phyloP scores from a whole-genome alignment of 1,284 basidiomycete species.

The Ganoderma boninense region DNA sequence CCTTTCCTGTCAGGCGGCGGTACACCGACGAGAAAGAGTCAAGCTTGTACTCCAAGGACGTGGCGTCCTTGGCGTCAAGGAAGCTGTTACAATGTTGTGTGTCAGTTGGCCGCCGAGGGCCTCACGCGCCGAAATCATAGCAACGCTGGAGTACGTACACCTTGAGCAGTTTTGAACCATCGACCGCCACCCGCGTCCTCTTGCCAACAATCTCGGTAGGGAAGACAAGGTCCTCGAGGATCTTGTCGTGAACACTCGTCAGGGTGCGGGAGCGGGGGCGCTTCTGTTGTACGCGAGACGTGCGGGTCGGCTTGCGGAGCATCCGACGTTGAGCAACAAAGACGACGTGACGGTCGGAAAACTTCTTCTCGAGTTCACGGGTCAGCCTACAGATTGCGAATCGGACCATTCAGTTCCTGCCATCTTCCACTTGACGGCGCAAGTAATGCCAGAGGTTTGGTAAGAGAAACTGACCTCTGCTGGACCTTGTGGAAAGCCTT shows the following conservation, averaged over 20 bases:
- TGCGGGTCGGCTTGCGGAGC: constrained; percentile 96
- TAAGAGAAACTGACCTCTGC: constrained; percentile 75
- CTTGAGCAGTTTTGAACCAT: constrained; percentile 93
- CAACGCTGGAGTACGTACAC: constrained; percentile 62
- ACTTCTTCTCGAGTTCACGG: constrained; percentile 99
- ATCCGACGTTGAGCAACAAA: constrained; percentile 99
- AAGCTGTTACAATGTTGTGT: constrained; percentile 62
- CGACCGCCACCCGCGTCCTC: constrained; percentile 90
- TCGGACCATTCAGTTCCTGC: constrained; percentile 10
- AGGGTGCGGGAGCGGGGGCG: constrained; percentile 97
- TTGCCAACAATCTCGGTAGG: constrained; percentile 99
- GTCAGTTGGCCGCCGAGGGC: constrained; percentile 23
- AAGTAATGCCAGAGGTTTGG: neutral
- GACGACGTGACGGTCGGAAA: constrained; percentile 98
- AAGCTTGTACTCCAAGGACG: constrained; percentile 99
- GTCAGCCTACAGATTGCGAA: constrained; percentile 75
- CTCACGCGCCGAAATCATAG: neutral
- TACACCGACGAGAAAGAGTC: constrained; percentile 97
- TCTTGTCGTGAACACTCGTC: constrained; percentile 97
- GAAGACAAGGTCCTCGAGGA: constrained; percentile 99
- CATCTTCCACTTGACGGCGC: neutral
- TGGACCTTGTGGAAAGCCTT: constrained; percentile 99
- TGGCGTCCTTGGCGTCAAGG: constrained; percentile 98
- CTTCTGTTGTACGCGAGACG: constrained; percentile 94
- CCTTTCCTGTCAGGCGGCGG: constrained; percentile 94